These are phyloP conservation scores for Triticum urartu DNA, from an alignment of 176 grass and related monocot species.

Conservation along the genomic window DNA sequence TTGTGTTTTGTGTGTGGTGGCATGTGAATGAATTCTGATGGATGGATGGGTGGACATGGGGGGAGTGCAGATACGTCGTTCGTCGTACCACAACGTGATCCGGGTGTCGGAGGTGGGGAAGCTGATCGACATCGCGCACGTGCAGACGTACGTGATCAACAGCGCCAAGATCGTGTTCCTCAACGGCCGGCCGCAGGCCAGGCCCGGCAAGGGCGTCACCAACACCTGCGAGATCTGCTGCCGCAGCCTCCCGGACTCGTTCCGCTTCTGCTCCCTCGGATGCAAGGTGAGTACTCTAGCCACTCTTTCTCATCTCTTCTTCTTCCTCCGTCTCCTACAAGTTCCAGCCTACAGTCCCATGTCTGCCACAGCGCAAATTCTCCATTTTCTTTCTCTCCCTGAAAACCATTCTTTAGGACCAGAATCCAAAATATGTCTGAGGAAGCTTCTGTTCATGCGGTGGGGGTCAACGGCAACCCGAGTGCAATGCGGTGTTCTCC, in stretches of 20 bases:
- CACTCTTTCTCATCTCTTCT: neutral
- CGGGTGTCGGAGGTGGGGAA: constrained; percentile 70
- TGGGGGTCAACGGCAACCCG: neutral
- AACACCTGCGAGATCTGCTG: constrained; percentile 72
- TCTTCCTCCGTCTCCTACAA: neutral
- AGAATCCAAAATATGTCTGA: neutral
- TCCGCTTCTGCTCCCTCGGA: constrained; percentile 80
- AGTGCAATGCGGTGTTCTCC: constrained; percentile 16
- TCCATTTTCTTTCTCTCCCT: neutral
- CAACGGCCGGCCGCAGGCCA: constrained; percentile 64
- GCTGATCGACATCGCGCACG: constrained; percentile 66
- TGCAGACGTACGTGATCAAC: constrained; percentile 90
- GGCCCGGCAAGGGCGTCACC: constrained; percentile 52
- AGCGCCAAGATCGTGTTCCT: constrained; percentile 84
- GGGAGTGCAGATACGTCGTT: constrained; percentile 48
- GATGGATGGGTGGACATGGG: neutral
- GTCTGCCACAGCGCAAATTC: neutral
- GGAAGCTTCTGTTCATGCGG: neutral
- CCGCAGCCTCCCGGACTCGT: constrained; percentile 65
- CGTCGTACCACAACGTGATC: constrained; percentile 90
- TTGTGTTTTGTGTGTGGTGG: too few relatives aligned
- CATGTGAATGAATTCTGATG: neutral
- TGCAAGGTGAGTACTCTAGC: constrained; percentile 46
- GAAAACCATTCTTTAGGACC: neutral
- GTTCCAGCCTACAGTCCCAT: neutral